Evolutionary conservation across 176 grass and related monocot species (phyloP).

Genomic region (Aegilops tauschii): DNA sequence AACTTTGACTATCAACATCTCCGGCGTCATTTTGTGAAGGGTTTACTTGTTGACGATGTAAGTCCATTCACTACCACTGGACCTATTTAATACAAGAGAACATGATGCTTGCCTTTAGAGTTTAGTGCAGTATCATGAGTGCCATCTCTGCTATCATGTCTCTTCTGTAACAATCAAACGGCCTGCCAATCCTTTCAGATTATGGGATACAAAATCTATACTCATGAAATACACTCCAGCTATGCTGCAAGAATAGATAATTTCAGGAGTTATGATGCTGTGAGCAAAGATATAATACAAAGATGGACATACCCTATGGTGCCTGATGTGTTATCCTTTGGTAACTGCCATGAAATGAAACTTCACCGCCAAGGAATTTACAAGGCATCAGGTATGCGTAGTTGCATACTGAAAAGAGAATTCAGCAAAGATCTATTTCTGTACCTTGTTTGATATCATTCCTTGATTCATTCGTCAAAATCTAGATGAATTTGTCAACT

Average conservation of each 20-base stretch:
- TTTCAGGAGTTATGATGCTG: slow-evolving; percentile 84
- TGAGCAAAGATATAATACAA: slow-evolving; percentile 94
- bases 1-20: slow-evolving; percentile 99
- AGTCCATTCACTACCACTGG: slow-evolving; percentile 10
- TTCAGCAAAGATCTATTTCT: background rate
- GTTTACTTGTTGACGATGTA: slow-evolving; percentile 94
- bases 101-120: slow-evolving; percentile 1
- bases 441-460: background rate
- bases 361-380: slow-evolving; percentile 76
- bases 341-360: slow-evolving; percentile 45
- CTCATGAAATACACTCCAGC: slow-evolving; percentile 81
- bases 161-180: slow-evolving; percentile 5
- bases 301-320: slow-evolving; percentile 92
- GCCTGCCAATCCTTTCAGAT: slow-evolving; percentile 57
- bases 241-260: slow-evolving; percentile 95
- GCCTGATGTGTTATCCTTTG: slow-evolving; percentile 71
- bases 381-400: slow-evolving; percentile 69
- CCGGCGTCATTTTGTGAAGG: slow-evolving; percentile 98
- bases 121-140: background rate
- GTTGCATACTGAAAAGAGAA: background rate
- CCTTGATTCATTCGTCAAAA: background rate
- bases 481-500: background rate
- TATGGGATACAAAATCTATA: slow-evolving; percentile 97
- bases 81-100: background rate
- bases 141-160: background rate